Base-by-base conservation (phyloP, 2,329 filamentous ascomycete genomes). In the Aspergillus ibericus region DNA sequence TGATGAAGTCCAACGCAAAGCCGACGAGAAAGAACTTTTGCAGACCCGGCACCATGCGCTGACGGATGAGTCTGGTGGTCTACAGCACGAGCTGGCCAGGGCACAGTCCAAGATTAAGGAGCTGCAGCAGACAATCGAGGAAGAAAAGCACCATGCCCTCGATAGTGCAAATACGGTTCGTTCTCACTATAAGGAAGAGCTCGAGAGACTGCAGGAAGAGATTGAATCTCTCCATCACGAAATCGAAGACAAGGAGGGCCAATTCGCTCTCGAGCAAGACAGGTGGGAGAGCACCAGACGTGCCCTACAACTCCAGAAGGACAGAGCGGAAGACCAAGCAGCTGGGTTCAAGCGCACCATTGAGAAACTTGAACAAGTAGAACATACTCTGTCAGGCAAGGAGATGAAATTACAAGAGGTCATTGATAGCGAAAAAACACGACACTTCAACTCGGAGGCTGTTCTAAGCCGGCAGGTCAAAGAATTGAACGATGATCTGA, bases 391-490 rank as follows among this genome's bases (percentile, higher is more conserved):
- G 29, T 88, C 88, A 18, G 82, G 83, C 61, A 89, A 88, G 70
- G 89, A 92, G 67, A 80, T 80, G 20, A 88, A 82, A 69, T 76
- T 92, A 16, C 85, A 90, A 69, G 83, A 88, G 67, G 85, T 86
- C 3, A 80, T 92, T 12, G 82, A 88, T 62, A 89, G 85, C 67
- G 90, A 93, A 68, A 83, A 84, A 48, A 84, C 91, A 62, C 86
- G 90, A 22, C 88, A 95, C 68, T 82, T 83, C 62, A 85, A 83
- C 56, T 89, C 93, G 66, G 89, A 93, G 70, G 84, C 84, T 10
- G 77, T 87, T 7, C 78, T 96, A 52, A 85, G 81, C 61, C 82
- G 84, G n/a, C 90, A 95, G 71, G 85, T 96, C 53, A 84, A 89
- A 48, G 88, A 89, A 52, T 80, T 95, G 9, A 88, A 89, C 67